Evolutionary conservation across 2,329 filamentous ascomycete species (phyloP), one percentile per base, ranked within the genome.

Genomic region (Ciborinia camelliae): DNA sequence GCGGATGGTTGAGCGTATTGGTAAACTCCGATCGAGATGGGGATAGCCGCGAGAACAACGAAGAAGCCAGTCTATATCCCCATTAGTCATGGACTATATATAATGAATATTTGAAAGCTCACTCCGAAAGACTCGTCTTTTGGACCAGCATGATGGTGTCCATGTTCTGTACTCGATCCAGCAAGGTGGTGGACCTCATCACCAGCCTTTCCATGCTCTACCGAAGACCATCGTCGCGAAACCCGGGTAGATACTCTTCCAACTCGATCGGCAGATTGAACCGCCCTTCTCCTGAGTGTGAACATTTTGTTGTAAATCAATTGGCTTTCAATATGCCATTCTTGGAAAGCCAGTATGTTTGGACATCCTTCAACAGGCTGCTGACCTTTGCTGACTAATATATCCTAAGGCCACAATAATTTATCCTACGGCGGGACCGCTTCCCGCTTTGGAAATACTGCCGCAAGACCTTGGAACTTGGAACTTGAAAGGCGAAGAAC

Each of bases 101-200:
- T 51, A 41, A 20, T 28, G 20, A 1, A 26, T 26, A 23, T 39
- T 58, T 61, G 62, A 51, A 47, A 67, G 79, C 81, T 73, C 78
- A 84, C 82, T 62, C 82, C 81, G 66, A 84, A 76, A 66, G 78
- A 77, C 74, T 84, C 82, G 66, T 78, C 77, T 63, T 73, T 77
- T 60, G 80, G 77, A 66, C 70, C 70, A 64, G 73, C 71, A 63
- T 76, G 75, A 66, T 75, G 73, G 60, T 77, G 75, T 61, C 61
- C 66, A 63, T 71, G 69, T n/a, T 68, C 67, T 20, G 65, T 66
- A 62, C 67, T 68, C 32, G 60, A 64, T 50, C 55, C 62, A 26
- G 60, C 65, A 47, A 51, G 66, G 55, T 71, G 68, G 39, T 72
- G 67, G 28, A 51, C 68, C n/a, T 71, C 64, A 64, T 70, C 55